Evolutionary conservation across 2,329 filamentous ascomycete genomes (phyloP), one percentile per base, ranked within the genome.

Genomic region (Colletotrichum falcatum): DNA sequence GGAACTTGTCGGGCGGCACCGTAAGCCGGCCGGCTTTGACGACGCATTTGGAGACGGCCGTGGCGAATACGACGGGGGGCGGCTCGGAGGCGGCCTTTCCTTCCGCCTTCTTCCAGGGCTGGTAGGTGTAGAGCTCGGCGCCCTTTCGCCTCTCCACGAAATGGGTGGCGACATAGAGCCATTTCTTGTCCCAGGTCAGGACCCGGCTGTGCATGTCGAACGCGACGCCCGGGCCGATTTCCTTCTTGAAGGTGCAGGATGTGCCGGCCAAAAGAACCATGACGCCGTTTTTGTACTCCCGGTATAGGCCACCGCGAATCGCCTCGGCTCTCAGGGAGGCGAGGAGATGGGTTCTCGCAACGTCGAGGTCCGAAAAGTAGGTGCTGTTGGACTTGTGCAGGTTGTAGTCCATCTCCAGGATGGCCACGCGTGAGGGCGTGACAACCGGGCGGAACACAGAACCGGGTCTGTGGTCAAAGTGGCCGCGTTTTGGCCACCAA

Each of bases 21-120:
- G 95, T 98, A 76, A 96, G 85, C 33, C 95, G 86, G 0, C 92
- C 92, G 66, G 94, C 86, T 83, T 95, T 95, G 78, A 94, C 90
- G 30, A 95, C 93, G 78, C 95, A 95, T 82, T 94, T 95, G 81
- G 88, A 91, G 54, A 95, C 80, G 0, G 90, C 90, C 0, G 91
- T 91, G 1, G 93, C 93, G 74, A 91, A 87, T 1, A 56, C 35
- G 8, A 48, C n/a, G 1, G 53, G 53, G 2, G n/a, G n/a, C n/a
- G 65, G 35, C 12, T 23, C 16, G 5, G 53, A 26, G 20, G 35
- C 20, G 16, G 83, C 81, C 18, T 81, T 80, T 8, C 83, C 78
- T 71, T 83, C 84, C 63, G 79, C 79, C 64, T 85, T 83, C 62
- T 87, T 83, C 85, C 85, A 91, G 5, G 66, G 66, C 16, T 53